These are phyloP conservation scores for Tuber microsphaerosporum DNA, from an alignment of 495 filamentous ascomycete genomes.

Conservation along the genomic window DNA sequence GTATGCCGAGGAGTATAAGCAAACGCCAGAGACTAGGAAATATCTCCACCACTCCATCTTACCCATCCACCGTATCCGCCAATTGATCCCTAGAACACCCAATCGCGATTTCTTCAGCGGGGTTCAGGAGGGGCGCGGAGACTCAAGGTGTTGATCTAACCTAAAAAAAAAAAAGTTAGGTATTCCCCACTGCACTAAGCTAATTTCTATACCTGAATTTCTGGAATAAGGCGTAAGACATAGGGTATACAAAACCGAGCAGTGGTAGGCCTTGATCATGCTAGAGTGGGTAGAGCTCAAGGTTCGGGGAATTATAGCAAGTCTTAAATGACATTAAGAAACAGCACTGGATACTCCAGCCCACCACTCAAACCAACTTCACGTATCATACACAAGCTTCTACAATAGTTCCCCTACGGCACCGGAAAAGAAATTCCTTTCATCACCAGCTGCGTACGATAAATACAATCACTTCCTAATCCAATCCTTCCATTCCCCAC, in stretches of 20 bases:
- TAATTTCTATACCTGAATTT: neutral
- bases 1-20: too few relatives aligned
- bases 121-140: neutral
- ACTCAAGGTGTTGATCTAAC: neutral
- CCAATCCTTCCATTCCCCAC: neutral
- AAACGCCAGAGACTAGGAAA: too few relatives aligned
- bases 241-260: neutral
- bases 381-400: neutral
- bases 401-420: too few relatives aligned
- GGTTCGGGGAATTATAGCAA: neutral
- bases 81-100: too few relatives aligned
- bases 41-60: too few relatives aligned
- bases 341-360: too few relatives aligned
- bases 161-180: neutral
- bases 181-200: neutral
- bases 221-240: neutral
- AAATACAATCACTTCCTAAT: too few relatives aligned
- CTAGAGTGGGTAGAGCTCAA: neutral
- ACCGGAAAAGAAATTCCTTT: too few relatives aligned
- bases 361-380: neutral
- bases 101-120: too few relatives aligned
- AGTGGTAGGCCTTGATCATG: neutral
- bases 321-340: neutral
- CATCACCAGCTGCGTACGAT: too few relatives aligned
- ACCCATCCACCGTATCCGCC: too few relatives aligned